A percentile compares a stretch with the other conserved stretches of the same genome.
Conservation (phyloP, 73 alveolate species). For the Paramecium octaurelia region DNA sequence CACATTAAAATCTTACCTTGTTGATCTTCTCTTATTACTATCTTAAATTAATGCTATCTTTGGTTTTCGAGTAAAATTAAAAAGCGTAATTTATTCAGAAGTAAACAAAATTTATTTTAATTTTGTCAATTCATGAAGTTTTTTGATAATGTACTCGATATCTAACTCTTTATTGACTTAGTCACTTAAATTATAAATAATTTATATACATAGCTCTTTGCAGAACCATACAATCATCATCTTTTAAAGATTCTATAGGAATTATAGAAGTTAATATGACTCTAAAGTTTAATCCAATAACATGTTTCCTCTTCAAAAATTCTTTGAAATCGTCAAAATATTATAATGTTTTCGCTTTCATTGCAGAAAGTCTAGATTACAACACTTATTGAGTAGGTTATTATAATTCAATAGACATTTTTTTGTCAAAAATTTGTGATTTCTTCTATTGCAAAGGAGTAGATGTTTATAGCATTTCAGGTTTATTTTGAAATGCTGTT, state of each 20-base stretch:
- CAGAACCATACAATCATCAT: neutral
- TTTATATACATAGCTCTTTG: neutral
- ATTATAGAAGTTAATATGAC: neutral
- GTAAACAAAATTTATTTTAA: neutral
- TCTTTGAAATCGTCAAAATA: neutral
- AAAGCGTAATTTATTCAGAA: neutral
- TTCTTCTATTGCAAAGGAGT: neutral
- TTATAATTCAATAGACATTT: neutral
- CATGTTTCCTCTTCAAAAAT: neutral
- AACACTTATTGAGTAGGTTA: neutral
- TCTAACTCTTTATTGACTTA: neutral
- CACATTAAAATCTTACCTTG: neutral
- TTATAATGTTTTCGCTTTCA: neutral
- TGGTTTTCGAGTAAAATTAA: conserved; percentile 24
- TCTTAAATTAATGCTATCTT: neutral
- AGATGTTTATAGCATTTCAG: neutral
- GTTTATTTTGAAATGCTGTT: neutral
- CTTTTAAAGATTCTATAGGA: neutral
- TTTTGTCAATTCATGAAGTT: conserved; percentile 9
- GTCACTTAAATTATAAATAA: neutral
- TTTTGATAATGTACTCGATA: neutral
- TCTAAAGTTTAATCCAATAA: neutral
- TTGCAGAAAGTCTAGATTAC: neutral
- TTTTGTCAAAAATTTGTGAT: neutral
- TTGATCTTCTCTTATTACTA: neutral